Base-by-base conservation (phyloP, 1,139 yeast genomes). In the Lodderomyces beijingensis region DNA sequence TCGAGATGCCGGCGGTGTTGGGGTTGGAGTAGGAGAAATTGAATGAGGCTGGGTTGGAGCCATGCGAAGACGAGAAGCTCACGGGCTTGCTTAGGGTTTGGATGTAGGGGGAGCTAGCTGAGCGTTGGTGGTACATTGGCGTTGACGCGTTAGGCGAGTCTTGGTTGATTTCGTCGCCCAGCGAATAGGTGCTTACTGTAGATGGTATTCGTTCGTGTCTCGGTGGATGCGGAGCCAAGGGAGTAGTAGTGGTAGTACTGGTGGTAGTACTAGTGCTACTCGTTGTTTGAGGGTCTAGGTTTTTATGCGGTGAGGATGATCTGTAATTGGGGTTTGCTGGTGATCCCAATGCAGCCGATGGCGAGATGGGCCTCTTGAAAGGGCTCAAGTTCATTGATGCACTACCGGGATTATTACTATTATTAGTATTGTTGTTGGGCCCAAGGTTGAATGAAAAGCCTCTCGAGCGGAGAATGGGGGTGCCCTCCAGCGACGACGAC, bases 1-100 rank as follows among this genome's bases (percentile, higher is more conserved):
- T 14, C 8, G 91, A 4, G 70, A 77, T 44, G 10, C 21, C 21
- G n/a, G 25, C 25, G 81, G 89, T 1, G 88, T 79, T 28, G 80
- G 74, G 3, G 77, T 70, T 0, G 87, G 81, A 1, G 21, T 25
- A 84, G 76, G 28, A 30, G 25, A 15, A 42, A 5, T 12, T 8
- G 24, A 14, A 25, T 4, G 29, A 9, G 5, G 18, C 15, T 9
- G 29, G 28, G n/a, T 16, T 17, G 13, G 21, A 19, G n/a, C n/a
- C n/a, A 19, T 19, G 21, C 21, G 7, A 10, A 7, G 21, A 19
- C 10, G 10, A 19, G 6, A 23, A 23, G 12, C 25, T 28, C 4
- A 30, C 12, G 17, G 30, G 33, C 24, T 35, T 35, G 9, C 27
- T 16, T 4, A 23, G 15, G 10, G 31, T 12, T 19, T 27, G 38